A percentile compares a stretch with the other conserved stretches of the same genome.
phyloP scores from a whole-genome alignment of 495 filamentous ascomycete species.

The Aspergillus biplanus region DNA sequence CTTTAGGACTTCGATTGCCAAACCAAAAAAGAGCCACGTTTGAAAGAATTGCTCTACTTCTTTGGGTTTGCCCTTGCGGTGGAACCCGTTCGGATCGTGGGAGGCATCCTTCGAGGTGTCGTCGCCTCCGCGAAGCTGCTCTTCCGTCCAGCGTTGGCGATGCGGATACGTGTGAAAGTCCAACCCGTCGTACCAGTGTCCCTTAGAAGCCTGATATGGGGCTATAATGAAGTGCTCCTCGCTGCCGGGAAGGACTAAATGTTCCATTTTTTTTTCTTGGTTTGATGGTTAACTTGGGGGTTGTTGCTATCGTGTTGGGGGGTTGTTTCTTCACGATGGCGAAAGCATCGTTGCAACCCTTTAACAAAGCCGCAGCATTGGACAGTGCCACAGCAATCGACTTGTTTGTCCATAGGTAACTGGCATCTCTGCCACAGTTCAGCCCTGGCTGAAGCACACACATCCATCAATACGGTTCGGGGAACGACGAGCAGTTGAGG shows the following conservation, averaged over 20 bases:
- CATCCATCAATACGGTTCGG: too few relatives aligned
- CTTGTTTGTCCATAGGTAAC: too few relatives aligned
- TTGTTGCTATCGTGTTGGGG: too few relatives aligned
- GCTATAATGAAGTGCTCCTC: slow-evolving; percentile 4
- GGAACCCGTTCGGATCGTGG: slow-evolving; percentile 7
- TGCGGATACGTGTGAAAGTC: slow-evolving; percentile 1
- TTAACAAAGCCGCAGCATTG: too few relatives aligned
- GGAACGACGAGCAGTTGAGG: too few relatives aligned
- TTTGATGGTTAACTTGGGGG: too few relatives aligned
- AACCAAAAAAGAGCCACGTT: slow-evolving; percentile 18
- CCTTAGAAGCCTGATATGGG: slow-evolving; percentile 8
- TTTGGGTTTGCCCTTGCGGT: not conserved
- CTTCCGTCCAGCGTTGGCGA: not conserved
- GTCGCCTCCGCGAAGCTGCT: slow-evolving; percentile 14
- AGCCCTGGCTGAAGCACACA: too few relatives aligned
- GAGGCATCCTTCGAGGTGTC: not conserved
- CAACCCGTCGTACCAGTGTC: slow-evolving; percentile 6
- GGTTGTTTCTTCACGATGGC: too few relatives aligned
- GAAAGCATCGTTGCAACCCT: too few relatives aligned
- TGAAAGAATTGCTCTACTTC: slow-evolving; percentile 17
- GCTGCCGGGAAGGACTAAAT: slow-evolving; percentile 7
- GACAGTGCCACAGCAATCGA: too few relatives aligned
- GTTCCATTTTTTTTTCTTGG: slow-evolving; percentile 8
- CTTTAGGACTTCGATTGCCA: slow-evolving; percentile 15
- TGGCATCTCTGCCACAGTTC: too few relatives aligned